Conservation (phyloP, 164 flowering plant genomes). For the Sextonia rubra region DNA sequence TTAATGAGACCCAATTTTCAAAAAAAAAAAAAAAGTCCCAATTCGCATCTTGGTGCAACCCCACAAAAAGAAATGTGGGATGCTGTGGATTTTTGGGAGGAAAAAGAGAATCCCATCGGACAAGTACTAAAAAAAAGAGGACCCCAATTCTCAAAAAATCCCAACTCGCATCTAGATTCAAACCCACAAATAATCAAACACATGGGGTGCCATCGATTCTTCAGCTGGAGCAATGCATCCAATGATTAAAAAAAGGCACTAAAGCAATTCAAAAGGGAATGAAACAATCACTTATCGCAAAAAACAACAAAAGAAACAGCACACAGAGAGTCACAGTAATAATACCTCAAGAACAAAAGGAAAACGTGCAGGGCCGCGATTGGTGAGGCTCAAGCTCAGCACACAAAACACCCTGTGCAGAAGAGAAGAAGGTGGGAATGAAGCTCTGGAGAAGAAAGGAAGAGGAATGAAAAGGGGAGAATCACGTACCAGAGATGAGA, state of each 20-base stretch:
- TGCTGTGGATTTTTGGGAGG: neutral
- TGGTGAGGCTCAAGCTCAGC: too few relatives aligned
- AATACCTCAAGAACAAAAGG: too few relatives aligned
- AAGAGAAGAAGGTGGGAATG: too few relatives aligned
- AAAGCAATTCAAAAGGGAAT: neutral
- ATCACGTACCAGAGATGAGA: too few relatives aligned
- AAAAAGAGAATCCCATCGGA: neutral
- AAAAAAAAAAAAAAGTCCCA: neutral
- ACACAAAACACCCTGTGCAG: too few relatives aligned
- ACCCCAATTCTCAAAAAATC: neutral
- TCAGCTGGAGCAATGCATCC: neutral
- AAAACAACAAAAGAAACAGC: neutral
- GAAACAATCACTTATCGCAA: neutral
- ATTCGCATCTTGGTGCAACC: neutral
- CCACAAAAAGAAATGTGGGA: neutral
- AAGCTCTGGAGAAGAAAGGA: too few relatives aligned
- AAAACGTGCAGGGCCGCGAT: too few relatives aligned
- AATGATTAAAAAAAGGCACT: neutral
- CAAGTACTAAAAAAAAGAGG: neutral
- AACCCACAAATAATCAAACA: neutral
- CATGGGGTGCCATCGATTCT: too few relatives aligned
- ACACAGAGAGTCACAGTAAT: too few relatives aligned
- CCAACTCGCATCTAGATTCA: neutral
- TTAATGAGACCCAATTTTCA: neutral
- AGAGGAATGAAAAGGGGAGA: too few relatives aligned